phyloP scores from a whole-genome alignment of 257 asterid species.

The Rehmannia glutinosa region DNA sequence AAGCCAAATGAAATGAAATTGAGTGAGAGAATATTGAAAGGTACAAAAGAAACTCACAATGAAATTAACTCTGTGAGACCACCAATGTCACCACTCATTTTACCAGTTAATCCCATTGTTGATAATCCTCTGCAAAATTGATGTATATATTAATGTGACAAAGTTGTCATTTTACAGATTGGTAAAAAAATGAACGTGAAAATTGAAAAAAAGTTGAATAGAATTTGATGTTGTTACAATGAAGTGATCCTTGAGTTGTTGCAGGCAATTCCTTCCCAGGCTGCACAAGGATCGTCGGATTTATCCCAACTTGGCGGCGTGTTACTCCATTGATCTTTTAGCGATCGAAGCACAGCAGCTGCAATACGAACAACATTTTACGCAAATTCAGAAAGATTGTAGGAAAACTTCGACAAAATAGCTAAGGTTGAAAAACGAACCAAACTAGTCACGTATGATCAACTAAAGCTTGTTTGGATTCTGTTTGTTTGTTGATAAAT shows the following conservation, averaged over 20 bases:
- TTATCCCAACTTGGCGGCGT: slow-evolving; percentile 75
- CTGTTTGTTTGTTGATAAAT: too few species aligned
- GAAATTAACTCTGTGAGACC: slow-evolving; percentile 71
- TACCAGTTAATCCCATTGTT: slow-evolving; percentile 77
- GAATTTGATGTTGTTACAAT: slow-evolving; percentile 36
- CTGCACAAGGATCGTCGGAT: slow-evolving; percentile 75
- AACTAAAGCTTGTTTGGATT: too few species aligned
- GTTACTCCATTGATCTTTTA: slow-evolving; percentile 73
- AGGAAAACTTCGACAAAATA: neutral
- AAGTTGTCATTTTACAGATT: too few species aligned
- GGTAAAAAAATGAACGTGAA: too few species aligned
- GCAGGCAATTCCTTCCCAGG: slow-evolving; percentile 87
- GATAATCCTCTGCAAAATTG: slow-evolving; percentile 79
- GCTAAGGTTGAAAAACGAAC: too few species aligned
- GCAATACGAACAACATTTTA: slow-evolving; percentile 20
- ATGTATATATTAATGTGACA: too few species aligned
- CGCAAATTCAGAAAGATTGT: neutral
- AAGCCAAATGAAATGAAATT: neutral
- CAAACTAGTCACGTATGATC: too few species aligned
- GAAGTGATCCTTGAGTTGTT: slow-evolving; percentile 70
- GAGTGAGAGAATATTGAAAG: neutral
- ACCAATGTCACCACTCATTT: slow-evolving; percentile 79
- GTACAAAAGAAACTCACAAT: slow-evolving; percentile 49
- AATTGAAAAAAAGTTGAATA: neutral
- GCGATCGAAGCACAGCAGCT: slow-evolving; percentile 79